Percentiles rank a stretch among this genome's conserved stretches.
Evolutionary conservation across 2,329 filamentous ascomycete species (phyloP).

Genomic region (Graphilbum fragrans): DNA sequence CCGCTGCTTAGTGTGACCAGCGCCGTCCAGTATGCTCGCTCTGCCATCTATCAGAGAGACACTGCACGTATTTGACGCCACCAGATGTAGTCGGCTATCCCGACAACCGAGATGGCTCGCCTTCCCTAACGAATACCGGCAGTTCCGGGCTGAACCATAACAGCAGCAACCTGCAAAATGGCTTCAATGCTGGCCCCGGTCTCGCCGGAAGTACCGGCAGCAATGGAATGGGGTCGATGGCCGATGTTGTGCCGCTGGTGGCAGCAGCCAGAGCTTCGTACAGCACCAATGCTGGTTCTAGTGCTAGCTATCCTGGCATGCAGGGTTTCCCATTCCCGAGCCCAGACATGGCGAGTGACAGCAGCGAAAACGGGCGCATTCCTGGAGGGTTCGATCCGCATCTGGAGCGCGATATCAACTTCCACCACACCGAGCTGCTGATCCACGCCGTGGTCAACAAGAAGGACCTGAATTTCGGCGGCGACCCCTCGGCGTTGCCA

Average conservation of each 20-base stretch:
- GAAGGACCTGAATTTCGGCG: constrained; percentile 15
- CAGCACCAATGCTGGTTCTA: not conserved
- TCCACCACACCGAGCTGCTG: constrained; percentile 22
- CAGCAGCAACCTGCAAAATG: too few relatives aligned
- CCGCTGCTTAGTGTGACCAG: constrained; percentile 20
- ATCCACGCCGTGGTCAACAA: constrained; percentile 15
- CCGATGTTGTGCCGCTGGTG: too few relatives aligned
- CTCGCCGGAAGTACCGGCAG: too few relatives aligned
- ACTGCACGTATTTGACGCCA: constrained; percentile 13
- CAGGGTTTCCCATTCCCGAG: too few relatives aligned
- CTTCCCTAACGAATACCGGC: not conserved
- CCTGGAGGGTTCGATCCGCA: too few relatives aligned
- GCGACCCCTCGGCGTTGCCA: constrained; percentile 9
- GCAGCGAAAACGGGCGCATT: not conserved
- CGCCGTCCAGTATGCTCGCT: constrained; percentile 15
- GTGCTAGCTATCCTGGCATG: too few relatives aligned
- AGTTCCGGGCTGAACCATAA: too few relatives aligned
- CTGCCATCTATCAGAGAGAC: constrained; percentile 16
- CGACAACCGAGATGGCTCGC: too few relatives aligned
- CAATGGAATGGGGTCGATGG: too few relatives aligned
- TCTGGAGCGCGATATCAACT: constrained; percentile 15
- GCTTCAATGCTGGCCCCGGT: too few relatives aligned
- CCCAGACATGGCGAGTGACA: too few relatives aligned
- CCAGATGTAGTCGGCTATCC: not conserved
- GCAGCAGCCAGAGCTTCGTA: not conserved